Evolutionary conservation across 768 basidiomycete genomes (phyloP), one percentile per base, ranked within the genome.

Genomic region (Boletus tomentosulus): DNA sequence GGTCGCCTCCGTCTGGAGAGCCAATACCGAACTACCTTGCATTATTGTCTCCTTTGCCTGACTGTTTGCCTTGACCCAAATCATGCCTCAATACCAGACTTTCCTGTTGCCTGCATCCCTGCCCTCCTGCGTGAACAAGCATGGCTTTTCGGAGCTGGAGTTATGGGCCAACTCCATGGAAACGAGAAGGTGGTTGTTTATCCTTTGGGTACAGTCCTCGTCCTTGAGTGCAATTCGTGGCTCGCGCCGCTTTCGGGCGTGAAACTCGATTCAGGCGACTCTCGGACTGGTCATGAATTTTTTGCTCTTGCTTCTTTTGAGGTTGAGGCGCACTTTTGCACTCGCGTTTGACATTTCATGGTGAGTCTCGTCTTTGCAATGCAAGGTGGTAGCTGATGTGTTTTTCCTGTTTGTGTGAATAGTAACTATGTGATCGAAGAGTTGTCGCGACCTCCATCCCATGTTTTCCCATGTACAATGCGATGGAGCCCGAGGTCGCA

Each of bases 261-360:
- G 55, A 54, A 59, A 61, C 51, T 39, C 55, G 44, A 55, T 50
- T 57, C 58, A 54, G 58, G 54, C 55, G 52, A 57, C 15, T 53
- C 54, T 59, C 28, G 51, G 33, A 27, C 55, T 56, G 55, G 51
- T 59, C 48, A 39, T 35, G 25, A 15, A 49, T 62, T 59, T 63
- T 63, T 63, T 63, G 51, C 4, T 22, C 16, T 28, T 28, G 43
- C 49, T 49, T 59, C 56, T 50, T 62, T 64, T 34, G 63, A 53
- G 51, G 63, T 64, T 34, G 63, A 53, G 51, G 63, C 55, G 55
- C 39, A 27, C n/a, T 51, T 31, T 37, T 27, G 7, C 6, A 13
- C 16, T 5, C 24, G 16, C 11, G 1, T 2, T 48, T 16, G 8
- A 7, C 4, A 7, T 19, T 25, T 35, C 0, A n/a, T 12, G 1